Evolutionary conservation across 2,329 filamentous ascomycete species (phyloP), one percentile per base, ranked within the genome.

Genomic region (Nakataea oryzae): DNA sequence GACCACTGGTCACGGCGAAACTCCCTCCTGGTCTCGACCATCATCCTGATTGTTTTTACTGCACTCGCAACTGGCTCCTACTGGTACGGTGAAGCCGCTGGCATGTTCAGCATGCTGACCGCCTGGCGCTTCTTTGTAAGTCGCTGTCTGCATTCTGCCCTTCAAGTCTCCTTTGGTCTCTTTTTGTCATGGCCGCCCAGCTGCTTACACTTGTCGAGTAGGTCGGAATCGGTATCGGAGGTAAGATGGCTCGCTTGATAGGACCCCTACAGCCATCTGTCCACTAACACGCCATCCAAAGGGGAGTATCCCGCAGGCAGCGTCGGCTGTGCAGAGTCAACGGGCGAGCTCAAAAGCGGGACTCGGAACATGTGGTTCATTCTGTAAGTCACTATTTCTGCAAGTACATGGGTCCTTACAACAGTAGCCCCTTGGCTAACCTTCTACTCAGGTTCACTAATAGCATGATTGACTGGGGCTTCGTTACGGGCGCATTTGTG

Each of bases 361-460:
- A 88, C 88, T 21, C 81, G 93, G n/a, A 93, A 97, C 71, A 81
- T 89, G 54, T 96, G 91, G 91, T 97, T 93, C 71, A 90, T 93
- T 68, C 80, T 96, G 66, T 64, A 32, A 14, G 59, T 54, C n/a
- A n/a, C n/a, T n/a, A n/a, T 9, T 96, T 95, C 73, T 96, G 90
- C 58, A 96, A 96, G 74, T 85, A 89, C 28, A 89, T n/a, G n/a
- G n/a, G n/a, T 92, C 79, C 96, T 96, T 64, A 90, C 83, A 75
- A 70, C 3, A n/a, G 54, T 6, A 12, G 11, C 29, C 55, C 47
- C 11, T 2, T 21, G 17, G 13, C 21, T 60, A n/a, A 54, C 30
- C n/a, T 28, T 4, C 24, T 26, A 21, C 24, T 41, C 30, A 68
- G 67, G 4, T 66, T 70, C 57, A 69, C 67, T 59, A 69, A 69